Percentiles rank a stretch among this genome's conserved stretches.
phyloP scores from a whole-genome alignment of 139 green algal species.

The Yamagishiella unicocca region DNA sequence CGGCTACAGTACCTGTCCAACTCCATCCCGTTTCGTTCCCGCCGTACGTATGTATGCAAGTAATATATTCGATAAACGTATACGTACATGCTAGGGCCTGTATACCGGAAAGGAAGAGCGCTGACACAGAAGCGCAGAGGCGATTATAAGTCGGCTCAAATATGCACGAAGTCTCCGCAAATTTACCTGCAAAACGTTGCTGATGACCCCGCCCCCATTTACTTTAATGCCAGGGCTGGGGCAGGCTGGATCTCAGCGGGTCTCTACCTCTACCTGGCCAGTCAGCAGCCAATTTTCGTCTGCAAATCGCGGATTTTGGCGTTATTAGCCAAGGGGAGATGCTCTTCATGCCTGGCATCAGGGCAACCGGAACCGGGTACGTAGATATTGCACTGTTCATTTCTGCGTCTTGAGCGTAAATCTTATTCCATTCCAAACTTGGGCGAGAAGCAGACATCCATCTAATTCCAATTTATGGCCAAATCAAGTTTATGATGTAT shows the following conservation, averaged over 20 bases:
- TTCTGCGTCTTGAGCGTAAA: background rate
- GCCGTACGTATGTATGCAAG: no score
- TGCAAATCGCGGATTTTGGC: conserved; percentile 15
- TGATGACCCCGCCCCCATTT: background rate
- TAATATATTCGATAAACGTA: background rate
- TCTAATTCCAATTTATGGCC: background rate
- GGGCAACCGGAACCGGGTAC: conserved; percentile 57
- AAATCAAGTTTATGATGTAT: background rate
- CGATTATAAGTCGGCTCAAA: no score
- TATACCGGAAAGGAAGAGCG: no score
- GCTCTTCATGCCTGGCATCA: conserved; percentile 52
- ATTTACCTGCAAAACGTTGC: background rate
- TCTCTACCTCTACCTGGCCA: conserved; percentile 65
- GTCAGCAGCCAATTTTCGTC: conserved; percentile 16
- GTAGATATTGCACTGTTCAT: background rate
- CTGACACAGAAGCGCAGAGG: no score
- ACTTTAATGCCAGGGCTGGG: conserved; percentile 77
- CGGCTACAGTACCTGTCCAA: no score
- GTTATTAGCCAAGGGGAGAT: background rate
- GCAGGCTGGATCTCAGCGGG: conserved; percentile 70
- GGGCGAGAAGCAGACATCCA: background rate
- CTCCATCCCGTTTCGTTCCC: no score
- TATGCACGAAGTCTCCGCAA: no score
- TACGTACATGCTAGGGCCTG: background rate
- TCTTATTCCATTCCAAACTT: background rate